Percentiles rank a stretch among this genome's conserved stretches.
Conservation (phyloP, 305 asterid species). For the Fraxinus xanthoxyloides region DNA sequence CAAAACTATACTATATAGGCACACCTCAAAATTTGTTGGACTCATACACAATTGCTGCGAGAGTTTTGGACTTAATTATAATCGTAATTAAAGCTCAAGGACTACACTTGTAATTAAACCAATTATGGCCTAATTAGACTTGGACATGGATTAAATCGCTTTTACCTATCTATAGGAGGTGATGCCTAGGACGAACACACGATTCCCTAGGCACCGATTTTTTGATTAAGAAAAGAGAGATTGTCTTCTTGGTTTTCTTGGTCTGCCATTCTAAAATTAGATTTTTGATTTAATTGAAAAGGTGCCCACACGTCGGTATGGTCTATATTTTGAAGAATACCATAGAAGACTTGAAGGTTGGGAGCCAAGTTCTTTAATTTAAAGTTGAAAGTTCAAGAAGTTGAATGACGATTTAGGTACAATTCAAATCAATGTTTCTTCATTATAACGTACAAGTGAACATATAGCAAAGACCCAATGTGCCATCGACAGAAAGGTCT, state of each 20-base stretch:
- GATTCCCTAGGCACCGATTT: background rate
- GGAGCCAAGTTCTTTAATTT: background rate
- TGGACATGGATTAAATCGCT: background rate
- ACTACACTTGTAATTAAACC: background rate
- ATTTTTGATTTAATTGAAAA: background rate
- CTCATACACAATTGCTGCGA: too few relatives aligned
- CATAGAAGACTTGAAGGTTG: background rate
- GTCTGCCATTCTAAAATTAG: background rate
- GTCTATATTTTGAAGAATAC: background rate
- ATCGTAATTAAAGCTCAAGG: background rate
- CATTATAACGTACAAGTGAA: background rate
- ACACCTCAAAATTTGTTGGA: background rate
- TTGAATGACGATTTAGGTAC: background rate
- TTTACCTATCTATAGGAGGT: background rate
- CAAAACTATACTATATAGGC: background rate
- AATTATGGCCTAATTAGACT: background rate
- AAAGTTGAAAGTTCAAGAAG: background rate
- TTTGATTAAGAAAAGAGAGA: too few relatives aligned
- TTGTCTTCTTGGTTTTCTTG: background rate
- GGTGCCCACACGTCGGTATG: too few relatives aligned
- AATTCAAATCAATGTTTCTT: background rate
- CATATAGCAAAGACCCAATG: background rate
- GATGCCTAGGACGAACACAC: background rate
- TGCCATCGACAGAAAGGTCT: background rate
- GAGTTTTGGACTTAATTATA: background rate